Evolutionary conservation across 2,329 filamentous ascomycete genomes (phyloP), one percentile per base, ranked within the genome.

Genomic region (Cryphonectria nitschkei): DNA sequence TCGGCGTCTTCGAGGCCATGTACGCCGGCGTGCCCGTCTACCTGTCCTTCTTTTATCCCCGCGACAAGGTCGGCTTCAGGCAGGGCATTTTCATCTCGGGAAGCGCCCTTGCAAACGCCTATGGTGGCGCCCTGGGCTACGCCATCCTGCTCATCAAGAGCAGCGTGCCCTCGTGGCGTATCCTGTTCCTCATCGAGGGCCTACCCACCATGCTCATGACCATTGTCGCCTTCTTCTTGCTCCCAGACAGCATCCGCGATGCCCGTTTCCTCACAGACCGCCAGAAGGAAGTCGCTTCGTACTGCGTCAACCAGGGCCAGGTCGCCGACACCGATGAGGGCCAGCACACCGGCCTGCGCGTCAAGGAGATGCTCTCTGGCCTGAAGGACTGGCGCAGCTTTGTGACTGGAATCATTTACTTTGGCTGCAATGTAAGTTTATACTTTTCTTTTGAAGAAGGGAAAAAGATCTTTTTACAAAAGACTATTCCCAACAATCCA

Each of bases 41-140:
- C 19, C 77, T 88, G 0, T 86, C 84, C 0, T 88, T 88, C 77
- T 89, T 90, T 80, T 91, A 90, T 75, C 82, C 86, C 9, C 81
- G 88, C 19, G 81, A 86, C 50, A 86, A 87, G 74, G 79, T 89
- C 16, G 88, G 88, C 43, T 80, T 89, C 41, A 81, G 88, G 3
- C 84, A 84, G 67, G 88, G 87, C 2, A 76, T 90, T 32, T 90
- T 89, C 73, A 74, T 85, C 16, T 82, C 83, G 29, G 82, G 82
- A 0, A 78, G 78, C 2, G 80, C 80, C 1, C 73, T 81, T 8
- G 80, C 81, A 3, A 81, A 81, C 58, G 80, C 79, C 4, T 81
- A 82, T 69, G 80, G 80, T 3, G 76, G 78, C 7, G 79, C 80
- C 3, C 77, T 86, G 11, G 80, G 80, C 3, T 82, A 81, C 63